Evolutionary conservation across 2,329 filamentous ascomycete species (phyloP).

Genomic region (Cladosporium sp.): DNA sequence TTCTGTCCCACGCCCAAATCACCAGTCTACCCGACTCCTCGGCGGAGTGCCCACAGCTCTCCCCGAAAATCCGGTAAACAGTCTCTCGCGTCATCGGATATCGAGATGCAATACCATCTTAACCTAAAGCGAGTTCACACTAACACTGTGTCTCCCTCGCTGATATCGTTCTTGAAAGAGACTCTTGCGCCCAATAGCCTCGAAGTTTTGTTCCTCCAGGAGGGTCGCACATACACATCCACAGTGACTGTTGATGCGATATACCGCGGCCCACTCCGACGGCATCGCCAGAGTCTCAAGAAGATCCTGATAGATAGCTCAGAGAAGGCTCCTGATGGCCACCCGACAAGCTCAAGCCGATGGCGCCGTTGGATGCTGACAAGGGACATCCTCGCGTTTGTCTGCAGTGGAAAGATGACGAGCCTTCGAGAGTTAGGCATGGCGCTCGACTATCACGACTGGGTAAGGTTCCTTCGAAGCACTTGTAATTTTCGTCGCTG

Average conservation of each 20-base stretch:
- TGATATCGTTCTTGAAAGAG: slow-evolving; percentile 73
- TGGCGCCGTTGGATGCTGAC: slow-evolving; percentile 70
- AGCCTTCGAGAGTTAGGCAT: slow-evolving; percentile 68
- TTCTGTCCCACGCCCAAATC: slow-evolving; percentile 37
- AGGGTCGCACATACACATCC: slow-evolving; percentile 53
- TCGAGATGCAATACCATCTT: slow-evolving; percentile 52
- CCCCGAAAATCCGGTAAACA: slow-evolving; percentile 23
- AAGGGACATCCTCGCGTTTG: slow-evolving; percentile 64
- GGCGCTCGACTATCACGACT: slow-evolving; percentile 70
- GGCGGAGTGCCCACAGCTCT: slow-evolving; percentile 25
- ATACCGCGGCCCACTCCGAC: slow-evolving; percentile 64
- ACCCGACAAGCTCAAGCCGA: slow-evolving; percentile 37
- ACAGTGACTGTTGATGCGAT: slow-evolving; percentile 65
- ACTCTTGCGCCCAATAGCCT: slow-evolving; percentile 73
- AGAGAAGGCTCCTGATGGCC: slow-evolving; percentile 47
- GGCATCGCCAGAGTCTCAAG: slow-evolving; percentile 66
- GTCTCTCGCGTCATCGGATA: slow-evolving; percentile 14
- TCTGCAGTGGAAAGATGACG: slow-evolving; percentile 73
- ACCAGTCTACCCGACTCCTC: slow-evolving; percentile 35
- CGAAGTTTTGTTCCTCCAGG: slow-evolving; percentile 75
- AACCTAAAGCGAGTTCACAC: slow-evolving; percentile 71
- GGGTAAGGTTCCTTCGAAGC: slow-evolving; percentile 56
- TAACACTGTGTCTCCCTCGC: slow-evolving; percentile 63
- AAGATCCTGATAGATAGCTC: slow-evolving; percentile 72
- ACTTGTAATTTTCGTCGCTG: background rate